Evolutionary conservation across 2,329 filamentous ascomycete genomes (phyloP).

Genomic region (Fulvia fulva): DNA sequence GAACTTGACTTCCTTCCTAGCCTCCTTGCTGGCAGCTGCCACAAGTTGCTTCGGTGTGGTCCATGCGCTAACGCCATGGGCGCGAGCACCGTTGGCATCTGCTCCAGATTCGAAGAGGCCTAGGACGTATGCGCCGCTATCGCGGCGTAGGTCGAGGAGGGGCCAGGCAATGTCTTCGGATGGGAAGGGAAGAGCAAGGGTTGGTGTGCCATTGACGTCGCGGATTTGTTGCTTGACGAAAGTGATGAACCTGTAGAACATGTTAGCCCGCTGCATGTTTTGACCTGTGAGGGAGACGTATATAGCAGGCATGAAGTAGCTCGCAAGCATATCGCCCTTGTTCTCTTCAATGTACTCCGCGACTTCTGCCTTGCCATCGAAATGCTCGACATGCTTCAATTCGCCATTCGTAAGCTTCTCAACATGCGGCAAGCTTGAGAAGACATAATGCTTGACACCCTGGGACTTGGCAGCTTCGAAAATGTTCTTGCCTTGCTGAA

Average conservation of each 20-base stretch:
- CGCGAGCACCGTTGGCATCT: slow-evolving; percentile 23
- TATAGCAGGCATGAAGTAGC: slow-evolving; percentile 26
- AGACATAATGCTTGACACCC: slow-evolving; percentile 39
- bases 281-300: too few relatives aligned
- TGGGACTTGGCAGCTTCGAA: slow-evolving; percentile 30
- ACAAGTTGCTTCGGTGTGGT: slow-evolving; percentile 29
- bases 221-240: slow-evolving; percentile 20
- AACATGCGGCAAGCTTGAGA: slow-evolving; percentile 31
- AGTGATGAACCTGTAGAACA: slow-evolving; percentile 13
- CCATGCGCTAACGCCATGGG: slow-evolving; percentile 27
- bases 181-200: slow-evolving; percentile 24
- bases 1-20: slow-evolving; percentile 27
- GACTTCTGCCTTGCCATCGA: slow-evolving; percentile 37
- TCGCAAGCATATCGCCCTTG: slow-evolving; percentile 23
- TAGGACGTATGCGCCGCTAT: slow-evolving; percentile 30
- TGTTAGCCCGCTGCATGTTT: too few relatives aligned
- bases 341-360: slow-evolving; percentile 32
- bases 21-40: slow-evolving; percentile 15
- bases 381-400: slow-evolving; percentile 34
- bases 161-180: slow-evolving; percentile 26
- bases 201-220: slow-evolving; percentile 18
- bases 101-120: slow-evolving; percentile 27
- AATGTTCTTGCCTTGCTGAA: slow-evolving; percentile 33
- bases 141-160: slow-evolving; percentile 25
- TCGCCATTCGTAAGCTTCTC: slow-evolving; percentile 29